Evolutionary conservation across 441 rosid genomes (phyloP).

Genomic region (Populus hybrid): DNA sequence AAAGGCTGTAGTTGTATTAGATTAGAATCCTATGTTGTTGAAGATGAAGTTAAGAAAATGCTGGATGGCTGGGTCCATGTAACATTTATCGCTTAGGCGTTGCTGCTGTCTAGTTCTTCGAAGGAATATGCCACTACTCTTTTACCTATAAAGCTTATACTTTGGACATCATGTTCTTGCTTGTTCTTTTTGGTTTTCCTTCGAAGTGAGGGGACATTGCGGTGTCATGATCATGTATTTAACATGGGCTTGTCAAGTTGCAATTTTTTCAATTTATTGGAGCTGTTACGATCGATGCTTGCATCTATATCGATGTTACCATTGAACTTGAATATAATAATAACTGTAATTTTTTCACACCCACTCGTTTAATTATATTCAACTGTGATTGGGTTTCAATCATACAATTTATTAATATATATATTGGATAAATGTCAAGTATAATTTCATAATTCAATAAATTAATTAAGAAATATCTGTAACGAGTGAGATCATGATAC

Average conservation of each 20-base stretch:
- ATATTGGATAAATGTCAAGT: neutral
- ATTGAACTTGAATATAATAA: neutral
- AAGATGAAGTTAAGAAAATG: neutral
- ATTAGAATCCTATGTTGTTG: constrained; percentile 32
- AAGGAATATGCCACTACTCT: constrained; percentile 15
- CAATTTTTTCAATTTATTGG: neutral
- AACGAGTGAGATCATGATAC: neutral
- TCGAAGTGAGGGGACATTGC: neutral
- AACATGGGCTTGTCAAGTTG: neutral
- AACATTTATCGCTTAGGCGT: constrained; percentile 19
- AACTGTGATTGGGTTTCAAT: too few species aligned
- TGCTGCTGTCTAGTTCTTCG: constrained; percentile 24
- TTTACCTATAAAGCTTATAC: neutral
- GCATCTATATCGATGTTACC: neutral
- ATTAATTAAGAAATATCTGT: too few species aligned
- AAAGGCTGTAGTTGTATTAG: neutral
- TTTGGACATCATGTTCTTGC: neutral
- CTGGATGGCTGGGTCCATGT: constrained; percentile 8
- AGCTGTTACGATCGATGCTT: neutral
- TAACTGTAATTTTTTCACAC: neutral
- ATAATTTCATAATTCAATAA: too few species aligned
- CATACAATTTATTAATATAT: neutral
- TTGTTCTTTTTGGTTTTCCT: neutral
- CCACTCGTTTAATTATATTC: too few species aligned
- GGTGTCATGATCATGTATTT: neutral